Evolutionary conservation across 768 basidiomycete species (phyloP), one percentile per base, ranked within the genome.

Genomic region (Fomitopsis pulvina): DNA sequence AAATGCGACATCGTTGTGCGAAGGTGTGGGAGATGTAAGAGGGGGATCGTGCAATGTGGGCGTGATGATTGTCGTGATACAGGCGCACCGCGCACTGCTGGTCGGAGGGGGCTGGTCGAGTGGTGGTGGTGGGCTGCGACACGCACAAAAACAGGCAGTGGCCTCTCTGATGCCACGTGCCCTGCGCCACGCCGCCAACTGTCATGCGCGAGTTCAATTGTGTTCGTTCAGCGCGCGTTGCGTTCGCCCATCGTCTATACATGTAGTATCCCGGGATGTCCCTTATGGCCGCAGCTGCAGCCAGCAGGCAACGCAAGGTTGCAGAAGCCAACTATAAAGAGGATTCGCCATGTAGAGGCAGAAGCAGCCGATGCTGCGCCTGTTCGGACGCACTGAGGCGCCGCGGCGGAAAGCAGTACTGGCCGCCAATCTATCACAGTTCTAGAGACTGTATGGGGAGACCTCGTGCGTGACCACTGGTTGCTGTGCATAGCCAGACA

Each of bases 51-150:
- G 53, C 40, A 49, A 51, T 30, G 45, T 47, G 52, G 49, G 34
- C 44, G 55, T 56, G 50, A 51, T 54, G 47, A 47, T 47, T 34
- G 55, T 58, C 53, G 55, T 58, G 54, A 55, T 43, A 56, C 56
- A 60, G 61, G 64, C 63, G 64, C 63, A 60, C 64, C 46, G 63
- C 63, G 64, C 63, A 50, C 64, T 65, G 62, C 45, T 50, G 45
- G 54, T 52, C 52, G 51, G 47, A 53, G 57, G 52, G 46, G 51
- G 52, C 47, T 54, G 55, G 42, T 46, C 42, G 46, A 46, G 50
- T 50, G 54, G 47, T 46, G n/a, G 50, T 50, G 54, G 51, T 20
- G 30, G 30, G 30, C 29, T 32, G 29, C 45, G 8, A 46, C 45
- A 8, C 28, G n/a, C 43, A 20, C 18, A 32, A 46, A 46, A 22